These are phyloP conservation scores for Serpula lacrymans DNA, from an alignment of 768 basidiomycete species.

Conservation along the genomic window DNA sequence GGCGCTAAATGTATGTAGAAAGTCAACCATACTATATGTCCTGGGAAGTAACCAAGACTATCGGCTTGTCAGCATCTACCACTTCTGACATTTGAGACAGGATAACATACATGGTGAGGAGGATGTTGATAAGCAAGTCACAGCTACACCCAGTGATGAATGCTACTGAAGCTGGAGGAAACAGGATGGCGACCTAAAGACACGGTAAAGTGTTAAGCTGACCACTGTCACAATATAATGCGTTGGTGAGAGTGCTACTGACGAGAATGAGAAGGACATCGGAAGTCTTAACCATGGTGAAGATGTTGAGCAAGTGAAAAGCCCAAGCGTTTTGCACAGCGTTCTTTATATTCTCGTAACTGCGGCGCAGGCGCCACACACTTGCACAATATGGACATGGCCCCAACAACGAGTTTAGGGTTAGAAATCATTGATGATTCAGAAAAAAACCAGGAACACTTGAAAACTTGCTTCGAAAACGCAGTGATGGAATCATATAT, in stretches of 20 bases:
- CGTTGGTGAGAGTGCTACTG: slow-evolving; percentile 19
- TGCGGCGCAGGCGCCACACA: too few species aligned
- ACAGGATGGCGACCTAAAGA: slow-evolving; percentile 67
- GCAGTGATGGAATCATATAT: too few species aligned
- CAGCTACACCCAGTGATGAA: slow-evolving; percentile 82
- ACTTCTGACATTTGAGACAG: not conserved
- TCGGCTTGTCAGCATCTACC: slow-evolving; percentile 4
- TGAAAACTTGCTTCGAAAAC: too few species aligned
- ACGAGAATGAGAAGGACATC: slow-evolving; percentile 81
- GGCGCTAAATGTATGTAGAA: not conserved
- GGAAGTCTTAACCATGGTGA: slow-evolving; percentile 53
- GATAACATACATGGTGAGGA: slow-evolving; percentile 65
- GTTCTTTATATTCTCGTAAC: too few species aligned
- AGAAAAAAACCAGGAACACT: too few species aligned
- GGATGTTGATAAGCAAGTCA: slow-evolving; percentile 82
- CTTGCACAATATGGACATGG: too few species aligned
- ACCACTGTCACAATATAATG: not conserved
- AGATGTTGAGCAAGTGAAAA: too few species aligned
- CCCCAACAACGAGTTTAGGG: too few species aligned
- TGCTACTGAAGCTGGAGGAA: slow-evolving; percentile 76
- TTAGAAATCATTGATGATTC: too few species aligned
- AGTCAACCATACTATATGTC: slow-evolving; percentile 40
- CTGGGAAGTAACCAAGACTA: slow-evolving; percentile 78
- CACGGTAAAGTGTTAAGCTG: not conserved
- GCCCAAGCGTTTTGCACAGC: too few species aligned